Percentiles rank a stretch among this genome's conserved stretches.
phyloP scores from a whole-genome alignment of 345 rosid genomes.

The Citrus sinensis region DVS_A1.0 CM039166.1:10437001-10437500 shows the following conservation, averaged over 20 bases:
- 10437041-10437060: not conserved
- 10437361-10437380: constrained; percentile 96
- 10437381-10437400: constrained; percentile 98
- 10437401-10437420: constrained; percentile 90
- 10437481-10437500: constrained; percentile 73
- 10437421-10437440: constrained; percentile 98
- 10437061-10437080: not conserved
- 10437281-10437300: not conserved
- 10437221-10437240: constrained; percentile 99
- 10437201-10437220: constrained; percentile 98
- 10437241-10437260: constrained; percentile 96
- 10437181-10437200: constrained; percentile 68
- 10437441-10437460: constrained; percentile 78
- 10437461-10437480: constrained; percentile 91
- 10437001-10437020: constrained; percentile 11
- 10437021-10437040: constrained; percentile 7
- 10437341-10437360: constrained; percentile 10
- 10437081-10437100: constrained; percentile 10
- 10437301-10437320: not conserved
- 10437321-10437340: constrained; percentile 12
- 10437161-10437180: constrained; percentile 1
- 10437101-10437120: not conserved
- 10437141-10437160: not conserved
- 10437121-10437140: not conserved
- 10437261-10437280: constrained; percentile 42